phyloP scores from a whole-genome alignment of 305 asterid genomes.

The Ilex paraguariensis region DNA sequence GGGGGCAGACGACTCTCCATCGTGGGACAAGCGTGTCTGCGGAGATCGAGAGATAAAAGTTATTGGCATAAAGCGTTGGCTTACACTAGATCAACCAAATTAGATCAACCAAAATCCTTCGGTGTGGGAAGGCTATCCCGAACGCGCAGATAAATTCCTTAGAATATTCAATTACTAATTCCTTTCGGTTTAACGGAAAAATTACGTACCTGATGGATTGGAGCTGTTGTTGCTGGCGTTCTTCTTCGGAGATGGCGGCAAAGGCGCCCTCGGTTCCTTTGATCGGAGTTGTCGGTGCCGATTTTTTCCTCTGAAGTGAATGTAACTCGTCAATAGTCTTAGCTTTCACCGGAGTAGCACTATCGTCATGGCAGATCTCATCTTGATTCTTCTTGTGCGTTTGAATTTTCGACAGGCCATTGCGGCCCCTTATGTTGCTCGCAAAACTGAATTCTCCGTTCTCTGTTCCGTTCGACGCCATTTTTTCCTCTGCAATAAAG shows the following conservation, averaged over 20 bases:
- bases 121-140: no score
- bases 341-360: constrained; percentile 68
- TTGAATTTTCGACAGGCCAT: constrained; percentile 60
- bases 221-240: constrained; percentile 77
- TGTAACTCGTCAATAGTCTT: constrained; percentile 77
- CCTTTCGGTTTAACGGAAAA: no score
- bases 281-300: constrained; percentile 78
- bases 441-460: constrained; percentile 60
- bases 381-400: constrained; percentile 58
- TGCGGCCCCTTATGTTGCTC: constrained; percentile 34
- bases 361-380: constrained; percentile 80
- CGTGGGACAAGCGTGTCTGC: no score
- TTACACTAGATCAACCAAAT: no score
- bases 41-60: no score
- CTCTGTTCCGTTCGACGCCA: constrained; percentile 14
- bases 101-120: no score
- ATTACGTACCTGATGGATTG: constrained; percentile 67
- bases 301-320: constrained; percentile 83
- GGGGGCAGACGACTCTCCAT: no score
- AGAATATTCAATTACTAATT: no score
- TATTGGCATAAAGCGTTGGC: no score
- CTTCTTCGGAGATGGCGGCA: constrained; percentile 46
- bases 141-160: no score
- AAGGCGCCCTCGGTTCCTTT: constrained; percentile 41
- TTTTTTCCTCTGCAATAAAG: no score